Base-by-base conservation (phyloP, 1,284 basidiomycete genomes). In the Ceratobasidium sp. region DNA sequence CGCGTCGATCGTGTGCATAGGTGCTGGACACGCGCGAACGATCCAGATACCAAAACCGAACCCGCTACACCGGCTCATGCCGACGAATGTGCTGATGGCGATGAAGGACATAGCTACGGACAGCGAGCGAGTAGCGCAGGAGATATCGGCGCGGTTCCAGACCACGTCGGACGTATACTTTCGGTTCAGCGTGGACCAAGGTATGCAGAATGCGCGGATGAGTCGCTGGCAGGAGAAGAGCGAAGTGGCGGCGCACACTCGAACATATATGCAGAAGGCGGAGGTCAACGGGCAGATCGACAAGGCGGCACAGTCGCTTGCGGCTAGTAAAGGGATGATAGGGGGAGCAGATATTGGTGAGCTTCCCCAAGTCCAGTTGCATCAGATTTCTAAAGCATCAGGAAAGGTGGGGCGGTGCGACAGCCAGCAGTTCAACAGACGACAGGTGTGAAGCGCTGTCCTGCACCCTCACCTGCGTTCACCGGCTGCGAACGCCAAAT, bases 51-150 rank as follows among this genome's bases (percentile, higher is more conserved):
- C 28, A 18, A n/a, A 33, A 12, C 40, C 70, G 1, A 46, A 23
- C 18, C 18, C 33, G 7, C 23, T 61, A 1, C 39, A 10, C 13
- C 12, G 60, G 20, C 10, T 72, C 7, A n/a, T 15, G 1, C 40
- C 56, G 7, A 1, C 28, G 51, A 39, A 40, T 28, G 53, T 20
- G n/a, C 56, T 40, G 10, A 49, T 18, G 4, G 55, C 42, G n/a
- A 39, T 15, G 40, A 56, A 40, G 53, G 18, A 40, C 15, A 56
- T 71, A 12, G 69, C 69, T 3, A 42, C n/a, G 44, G 53, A 49
- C 28, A 40, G 13, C 26, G 68, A 70, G 53, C 51, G 68, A 44
- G 68, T 70, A n/a, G 69, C 69, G 15, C 51, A 58, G 9, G 69
- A 71, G 18, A 71, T 71, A 55, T 33, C 69, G 2, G 28, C 5